Conservation (phyloP, 2,329 filamentous ascomycete genomes). For the Metarhizium sp. region DNA sequence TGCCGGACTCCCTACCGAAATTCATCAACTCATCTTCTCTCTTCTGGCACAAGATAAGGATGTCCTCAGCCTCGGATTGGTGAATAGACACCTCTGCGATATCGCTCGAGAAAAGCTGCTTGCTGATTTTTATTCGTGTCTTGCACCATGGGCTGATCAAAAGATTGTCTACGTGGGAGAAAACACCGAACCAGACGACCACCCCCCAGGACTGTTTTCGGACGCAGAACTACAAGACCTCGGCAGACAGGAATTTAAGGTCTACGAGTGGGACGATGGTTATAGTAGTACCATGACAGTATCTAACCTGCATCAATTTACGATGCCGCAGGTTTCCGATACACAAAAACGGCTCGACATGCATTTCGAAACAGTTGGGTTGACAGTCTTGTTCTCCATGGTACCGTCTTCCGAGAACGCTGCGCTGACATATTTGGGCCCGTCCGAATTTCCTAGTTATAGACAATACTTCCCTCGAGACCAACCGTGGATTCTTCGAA, state of each 20-base stretch:
- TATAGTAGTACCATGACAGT: no score
- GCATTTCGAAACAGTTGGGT: no score
- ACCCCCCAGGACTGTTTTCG: conserved; percentile 4
- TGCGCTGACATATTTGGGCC: no score
- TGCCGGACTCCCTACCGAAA: not conserved
- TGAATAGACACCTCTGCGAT: not conserved
- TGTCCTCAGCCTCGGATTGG: not conserved
- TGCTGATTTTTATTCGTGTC: fast-evolving
- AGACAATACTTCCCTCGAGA: not conserved
- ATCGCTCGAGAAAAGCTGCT: not conserved
- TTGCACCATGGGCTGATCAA: conserved; percentile 1
- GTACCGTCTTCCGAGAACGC: no score
- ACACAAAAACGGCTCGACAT: no score
- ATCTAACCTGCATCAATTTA: not conserved
- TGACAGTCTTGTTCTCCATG: no score
- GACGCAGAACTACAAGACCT: not conserved
- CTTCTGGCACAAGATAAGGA: not conserved
- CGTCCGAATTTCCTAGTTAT: no score
- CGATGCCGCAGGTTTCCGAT: not conserved
- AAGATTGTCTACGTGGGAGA: conserved; percentile 7
- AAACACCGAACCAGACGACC: not conserved
- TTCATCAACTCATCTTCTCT: not conserved
- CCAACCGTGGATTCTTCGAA: conserved; percentile 9
- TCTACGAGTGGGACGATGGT: not conserved
- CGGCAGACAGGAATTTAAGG: not conserved